Conservation (phyloP, 2,329 filamentous ascomycete species). For the Alternaria incomplexa region DNA sequence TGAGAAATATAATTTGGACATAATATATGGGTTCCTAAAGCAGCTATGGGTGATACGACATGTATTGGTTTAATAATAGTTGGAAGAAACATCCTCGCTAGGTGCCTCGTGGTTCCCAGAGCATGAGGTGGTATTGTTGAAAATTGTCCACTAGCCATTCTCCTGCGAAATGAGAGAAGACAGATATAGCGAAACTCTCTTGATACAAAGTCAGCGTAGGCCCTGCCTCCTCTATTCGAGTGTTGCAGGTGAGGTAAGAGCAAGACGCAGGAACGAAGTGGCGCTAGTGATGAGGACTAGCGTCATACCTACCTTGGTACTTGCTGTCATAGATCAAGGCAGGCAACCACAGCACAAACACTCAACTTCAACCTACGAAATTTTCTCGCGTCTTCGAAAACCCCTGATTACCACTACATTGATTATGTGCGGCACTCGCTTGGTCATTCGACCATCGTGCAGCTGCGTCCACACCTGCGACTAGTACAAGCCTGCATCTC, state of each 20-base stretch:
- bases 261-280: neutral
- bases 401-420: neutral
- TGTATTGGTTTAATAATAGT: neutral
- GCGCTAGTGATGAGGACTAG: neutral
- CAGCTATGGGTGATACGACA: neutral
- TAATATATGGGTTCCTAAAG: neutral
- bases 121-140: neutral
- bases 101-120: neutral
- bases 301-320: neutral
- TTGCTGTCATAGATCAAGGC: neutral
- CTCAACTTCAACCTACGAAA: neutral
- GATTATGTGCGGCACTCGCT: neutral
- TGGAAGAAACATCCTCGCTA: neutral
- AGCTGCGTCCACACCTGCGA: neutral
- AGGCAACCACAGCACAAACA: neutral
- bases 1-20: neutral
- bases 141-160: neutral
- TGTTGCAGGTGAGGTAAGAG: neutral
- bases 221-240: rapidly evolving
- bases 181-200: too few relatives aligned
- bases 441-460: neutral
- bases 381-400: neutral
- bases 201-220: neutral
- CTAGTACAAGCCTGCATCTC: neutral
- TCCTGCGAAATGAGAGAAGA: neutral